Conservation (phyloP, 768 basidiomycete genomes). For the Pisolithus marmoratus region DNA sequence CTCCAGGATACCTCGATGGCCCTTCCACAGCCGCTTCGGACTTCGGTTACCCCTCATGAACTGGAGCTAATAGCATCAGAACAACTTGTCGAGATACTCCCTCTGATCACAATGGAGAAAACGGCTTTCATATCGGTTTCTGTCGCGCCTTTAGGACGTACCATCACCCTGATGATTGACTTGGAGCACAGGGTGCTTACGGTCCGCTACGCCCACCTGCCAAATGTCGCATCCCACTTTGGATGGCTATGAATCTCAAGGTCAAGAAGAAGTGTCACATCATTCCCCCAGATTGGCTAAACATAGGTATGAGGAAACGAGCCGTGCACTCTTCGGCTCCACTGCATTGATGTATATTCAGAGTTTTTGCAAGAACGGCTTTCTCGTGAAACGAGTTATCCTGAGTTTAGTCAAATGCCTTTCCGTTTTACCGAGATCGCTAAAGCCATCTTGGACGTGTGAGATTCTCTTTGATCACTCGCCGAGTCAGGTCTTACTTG, state of each 20-base stretch:
- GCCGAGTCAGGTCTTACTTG: neutral
- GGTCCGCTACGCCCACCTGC: constrained; percentile 89
- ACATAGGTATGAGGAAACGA: constrained; percentile 56
- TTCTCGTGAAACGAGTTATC: constrained; percentile 64
- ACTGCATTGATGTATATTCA: constrained; percentile 24
- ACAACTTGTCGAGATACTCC: constrained; percentile 79
- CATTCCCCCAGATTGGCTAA: constrained; percentile 85
- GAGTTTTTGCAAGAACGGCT: constrained; percentile 79
- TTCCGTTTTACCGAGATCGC: constrained; percentile 88
- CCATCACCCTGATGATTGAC: constrained; percentile 4
- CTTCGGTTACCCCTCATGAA: constrained; percentile 76
- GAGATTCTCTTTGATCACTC: constrained; percentile 22
- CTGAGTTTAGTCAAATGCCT: constrained; percentile 74
- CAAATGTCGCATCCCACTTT: constrained; percentile 82
- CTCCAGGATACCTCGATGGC: constrained; percentile 48
- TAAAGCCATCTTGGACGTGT: constrained; percentile 93
- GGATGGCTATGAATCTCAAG: constrained; percentile 95
- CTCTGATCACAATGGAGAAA: constrained; percentile 83
- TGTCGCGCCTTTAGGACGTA: constrained; percentile 28
- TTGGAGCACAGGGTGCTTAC: constrained; percentile 66
- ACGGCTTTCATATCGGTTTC: constrained; percentile 85
- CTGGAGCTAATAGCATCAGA: constrained; percentile 86
- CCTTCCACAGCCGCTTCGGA: constrained; percentile 63
- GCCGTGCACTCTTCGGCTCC: neutral
- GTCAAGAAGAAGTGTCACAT: constrained; percentile 93